Evolutionary conservation across 2,329 filamentous ascomycete species (phyloP), one percentile per base, ranked within the genome.

Genomic region (Cryphonectria nitschkei): DNA sequence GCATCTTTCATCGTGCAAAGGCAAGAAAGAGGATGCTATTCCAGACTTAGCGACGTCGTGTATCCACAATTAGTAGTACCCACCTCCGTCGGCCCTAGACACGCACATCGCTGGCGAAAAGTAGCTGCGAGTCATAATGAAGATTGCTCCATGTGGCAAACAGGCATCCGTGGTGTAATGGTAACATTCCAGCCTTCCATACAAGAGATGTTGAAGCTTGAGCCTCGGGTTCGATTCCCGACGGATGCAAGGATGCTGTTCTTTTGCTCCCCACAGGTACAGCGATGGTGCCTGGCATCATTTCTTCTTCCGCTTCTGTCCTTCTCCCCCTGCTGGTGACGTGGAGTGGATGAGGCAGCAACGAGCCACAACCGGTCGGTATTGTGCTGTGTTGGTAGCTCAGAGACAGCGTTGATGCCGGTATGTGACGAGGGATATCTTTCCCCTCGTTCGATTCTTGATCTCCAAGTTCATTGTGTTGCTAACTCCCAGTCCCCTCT

Each of bases 101-200:
- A 19, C 54, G 2, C 11, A 19, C 54, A 19, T 26, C 4, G 29
- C 26, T 16, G 29, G 29, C 11, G 16, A 9, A 3, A 50, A 32
- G 3, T 9, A 16, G 26, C 54, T 32, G 14, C 29, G 54, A 58
- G 54, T 58, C 54, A 58, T 58, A 58, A 32, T 58, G n/a, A 2
- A 29, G 6, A 58, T 32, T 19, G 5, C 3, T 34, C 7, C 2
- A 3, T 13, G 54, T 19, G 54, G 54, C 54, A 58, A 54, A 62
- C n/a, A 64, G 32, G 67, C 67, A 68, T 58, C 46, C 32, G 67
- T 68, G 61, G 67, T 68, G 67, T 68, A 68, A 62, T 52, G 67
- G 67, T 68, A 68, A 64, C 67, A 68, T 68, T 68, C 67, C 61
- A 68, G 67, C 67, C 67, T 68, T 68, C 67, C 67, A 66, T 66